A percentile compares a stretch with the other conserved stretches of the same genome.
These are phyloP conservation scores for Aspergillus ibericus DNA, from an alignment of 2,329 filamentous ascomycete species.

Conservation along the genomic window DNA sequence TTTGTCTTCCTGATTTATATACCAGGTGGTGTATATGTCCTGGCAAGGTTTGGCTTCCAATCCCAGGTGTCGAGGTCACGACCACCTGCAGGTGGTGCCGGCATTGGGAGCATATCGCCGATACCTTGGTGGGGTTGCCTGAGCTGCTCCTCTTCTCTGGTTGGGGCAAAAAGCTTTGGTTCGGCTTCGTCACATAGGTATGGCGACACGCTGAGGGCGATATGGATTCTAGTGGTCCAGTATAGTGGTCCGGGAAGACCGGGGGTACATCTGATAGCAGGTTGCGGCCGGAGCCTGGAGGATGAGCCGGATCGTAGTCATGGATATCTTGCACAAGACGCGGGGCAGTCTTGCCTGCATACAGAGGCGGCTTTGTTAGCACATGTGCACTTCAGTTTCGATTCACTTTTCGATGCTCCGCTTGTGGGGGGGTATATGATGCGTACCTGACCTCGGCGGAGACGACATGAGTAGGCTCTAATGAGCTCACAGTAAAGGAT, in stretches of 20 bases:
- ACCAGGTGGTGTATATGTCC: slow-evolving; percentile 64
- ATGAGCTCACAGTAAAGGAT: slow-evolving; percentile 13
- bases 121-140: slow-evolving; percentile 56
- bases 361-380: not conserved
- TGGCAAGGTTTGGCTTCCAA: slow-evolving; percentile 48
- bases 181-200: slow-evolving; percentile 56
- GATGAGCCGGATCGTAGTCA: slow-evolving; percentile 47
- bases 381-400: not conserved
- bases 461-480: slow-evolving; percentile 31
- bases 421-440: not conserved
- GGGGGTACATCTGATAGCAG: slow-evolving; percentile 60
- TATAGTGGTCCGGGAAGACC: slow-evolving; percentile 43
- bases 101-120: slow-evolving; percentile 62
- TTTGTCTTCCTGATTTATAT: slow-evolving; percentile 39
- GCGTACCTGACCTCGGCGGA: slow-evolving; percentile 35
- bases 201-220: slow-evolving; percentile 57
- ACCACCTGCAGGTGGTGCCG: slow-evolving; percentile 62
- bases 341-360: slow-evolving; percentile 53
- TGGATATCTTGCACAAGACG: slow-evolving; percentile 49
- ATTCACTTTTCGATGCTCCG: not conserved
- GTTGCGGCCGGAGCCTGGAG: slow-evolving; percentile 49
- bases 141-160: slow-evolving; percentile 39
- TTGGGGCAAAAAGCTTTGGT: slow-evolving; percentile 53
- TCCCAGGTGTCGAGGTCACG: slow-evolving; percentile 52
- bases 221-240: slow-evolving; percentile 36